phyloP scores from a whole-genome alignment of 495 filamentous ascomycete genomes.

The Penicillium manginii region DNA sequence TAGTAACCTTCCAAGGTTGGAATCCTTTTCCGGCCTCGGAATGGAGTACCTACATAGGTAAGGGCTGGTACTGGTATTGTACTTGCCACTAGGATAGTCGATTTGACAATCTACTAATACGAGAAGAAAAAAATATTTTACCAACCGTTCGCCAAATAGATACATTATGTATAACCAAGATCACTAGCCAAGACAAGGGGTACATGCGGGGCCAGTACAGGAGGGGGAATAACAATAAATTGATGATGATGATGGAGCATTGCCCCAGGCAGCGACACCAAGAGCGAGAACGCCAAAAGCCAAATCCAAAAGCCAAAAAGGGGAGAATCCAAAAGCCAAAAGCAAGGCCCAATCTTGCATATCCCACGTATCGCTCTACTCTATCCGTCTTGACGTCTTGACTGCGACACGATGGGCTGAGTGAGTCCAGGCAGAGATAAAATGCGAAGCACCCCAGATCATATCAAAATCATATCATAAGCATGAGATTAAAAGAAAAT shows the following conservation, averaged over 20 bases:
- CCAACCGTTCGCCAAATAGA: slow-evolving; percentile 1
- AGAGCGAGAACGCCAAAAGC: slow-evolving; percentile 10
- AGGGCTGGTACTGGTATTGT: too few species aligned
- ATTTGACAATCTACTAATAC: too few species aligned
- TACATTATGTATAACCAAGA: slow-evolving; percentile 6
- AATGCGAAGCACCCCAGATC: not conserved
- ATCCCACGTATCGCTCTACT: slow-evolving; percentile 9
- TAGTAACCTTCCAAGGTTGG: too few species aligned
- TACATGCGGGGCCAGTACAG: slow-evolving; percentile 25
- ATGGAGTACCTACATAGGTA: too few species aligned
- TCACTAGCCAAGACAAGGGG: not conserved
- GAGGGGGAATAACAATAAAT: slow-evolving; percentile 33
- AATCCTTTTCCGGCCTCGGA: too few species aligned
- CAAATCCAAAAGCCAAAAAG: slow-evolving; percentile 6
- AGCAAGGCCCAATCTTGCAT: not conserved
- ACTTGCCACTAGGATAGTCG: too few species aligned
- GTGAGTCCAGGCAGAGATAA: not conserved
- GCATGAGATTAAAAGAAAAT: slow-evolving; percentile 4
- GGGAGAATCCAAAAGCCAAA: not conserved
- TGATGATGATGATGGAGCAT: slow-evolving; percentile 5
- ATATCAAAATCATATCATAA: not conserved
- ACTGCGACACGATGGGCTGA: not conserved
- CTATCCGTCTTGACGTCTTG: slow-evolving; percentile 4
- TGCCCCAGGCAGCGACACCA: not conserved
- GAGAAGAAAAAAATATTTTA: not conserved